These are phyloP conservation scores for Candida oleophila DNA, from an alignment of 805 yeast species.

Conservation along the genomic window DNA sequence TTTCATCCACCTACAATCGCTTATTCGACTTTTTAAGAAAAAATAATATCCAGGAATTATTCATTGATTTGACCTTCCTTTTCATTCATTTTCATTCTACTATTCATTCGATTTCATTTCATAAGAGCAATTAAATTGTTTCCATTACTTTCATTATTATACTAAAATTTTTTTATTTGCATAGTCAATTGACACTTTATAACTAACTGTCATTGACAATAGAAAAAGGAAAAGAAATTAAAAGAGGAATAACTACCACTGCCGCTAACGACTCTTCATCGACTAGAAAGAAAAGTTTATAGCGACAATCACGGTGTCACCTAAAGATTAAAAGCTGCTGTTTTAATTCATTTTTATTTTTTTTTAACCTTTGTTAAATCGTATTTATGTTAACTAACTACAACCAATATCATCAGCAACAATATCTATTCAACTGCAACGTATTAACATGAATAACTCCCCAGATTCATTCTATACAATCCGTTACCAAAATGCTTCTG, in stretches of 20 bases:
- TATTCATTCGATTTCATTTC: conserved; percentile 1
- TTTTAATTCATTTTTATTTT: no score
- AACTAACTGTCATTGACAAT: neutral
- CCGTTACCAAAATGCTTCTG: conserved; percentile 27
- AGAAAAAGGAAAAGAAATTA: neutral
- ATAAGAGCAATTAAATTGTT: neutral
- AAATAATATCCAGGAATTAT: neutral
- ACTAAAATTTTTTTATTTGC: neutral
- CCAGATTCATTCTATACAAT: conserved; percentile 36
- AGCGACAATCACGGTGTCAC: no score
- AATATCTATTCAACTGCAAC: neutral
- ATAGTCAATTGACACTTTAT: neutral
- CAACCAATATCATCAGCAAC: neutral
- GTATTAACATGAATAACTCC: conserved; percentile 13
- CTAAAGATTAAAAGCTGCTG: no score
- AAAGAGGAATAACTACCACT: neutral
- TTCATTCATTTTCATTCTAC: neutral
- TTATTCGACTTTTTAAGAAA: neutral
- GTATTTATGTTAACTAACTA: neutral
- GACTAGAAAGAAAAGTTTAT: no score
- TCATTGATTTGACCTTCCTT: neutral
- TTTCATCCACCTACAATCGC: neutral
- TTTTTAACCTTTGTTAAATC: no score
- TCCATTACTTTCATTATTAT: neutral
- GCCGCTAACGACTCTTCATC: no score